Conservation (phyloP, 371 early-diverging fungal species). For the Mortierella sp. region DNA sequence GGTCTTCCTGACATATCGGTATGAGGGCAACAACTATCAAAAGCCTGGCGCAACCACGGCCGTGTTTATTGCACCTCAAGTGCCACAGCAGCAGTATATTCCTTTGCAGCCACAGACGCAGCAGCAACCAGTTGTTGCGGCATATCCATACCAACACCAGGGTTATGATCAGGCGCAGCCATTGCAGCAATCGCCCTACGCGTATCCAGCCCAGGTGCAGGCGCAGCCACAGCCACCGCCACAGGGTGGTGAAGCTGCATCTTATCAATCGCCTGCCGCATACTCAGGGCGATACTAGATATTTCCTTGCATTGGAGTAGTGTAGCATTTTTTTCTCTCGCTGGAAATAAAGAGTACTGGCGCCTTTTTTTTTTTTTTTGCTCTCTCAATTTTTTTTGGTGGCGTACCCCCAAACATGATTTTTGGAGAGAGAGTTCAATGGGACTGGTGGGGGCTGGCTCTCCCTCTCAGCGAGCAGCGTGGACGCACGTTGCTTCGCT, state of each 20-base stretch:
- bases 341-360: neutral
- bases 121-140: slow-evolving; percentile 1
- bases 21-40: slow-evolving; percentile 2
- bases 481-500: no score
- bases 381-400: neutral
- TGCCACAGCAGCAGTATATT: slow-evolving; percentile 8
- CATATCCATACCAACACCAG: slow-evolving; percentile 9
- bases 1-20: slow-evolving; percentile 1
- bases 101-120: slow-evolving; percentile 4
- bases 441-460: no score
- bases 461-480: no score
- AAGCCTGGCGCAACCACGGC: slow-evolving; percentile 4
- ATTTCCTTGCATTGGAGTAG: no score
- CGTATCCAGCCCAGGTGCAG: neutral
- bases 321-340: no score
- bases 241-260: no score
- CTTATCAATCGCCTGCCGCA: no score
- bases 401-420: no score
- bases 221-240: no score
- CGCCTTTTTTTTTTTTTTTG: neutral
- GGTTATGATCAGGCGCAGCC: slow-evolving; percentile 1
- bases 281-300: no score
- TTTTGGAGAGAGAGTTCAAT: neutral
- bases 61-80: slow-evolving; percentile 10
- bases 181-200: neutral